Evolutionary conservation across 2,329 filamentous ascomycete genomes (phyloP), one percentile per base, ranked within the genome.

Genomic region (Cladosporium sp.): DNA sequence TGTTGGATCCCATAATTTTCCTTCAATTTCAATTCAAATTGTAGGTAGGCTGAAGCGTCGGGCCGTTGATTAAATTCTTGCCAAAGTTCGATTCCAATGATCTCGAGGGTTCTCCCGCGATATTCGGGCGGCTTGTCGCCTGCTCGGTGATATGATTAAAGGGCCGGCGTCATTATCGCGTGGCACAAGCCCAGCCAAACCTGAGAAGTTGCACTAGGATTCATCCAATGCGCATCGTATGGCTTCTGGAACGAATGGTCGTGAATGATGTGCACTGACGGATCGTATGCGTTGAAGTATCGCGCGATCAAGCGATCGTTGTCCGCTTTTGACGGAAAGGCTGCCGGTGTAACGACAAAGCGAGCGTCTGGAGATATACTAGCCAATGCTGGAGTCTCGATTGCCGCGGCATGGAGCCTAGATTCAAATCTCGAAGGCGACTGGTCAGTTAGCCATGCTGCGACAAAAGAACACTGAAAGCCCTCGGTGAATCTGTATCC

Each of bases 201-300:
- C 53, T n/a, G n/a, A n/a, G 89, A 80, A 4, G 86, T 85, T 59
- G 86, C 85, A 11, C 79, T 79, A 0, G 88, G 87, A 61, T 85
- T 82, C 62, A 84, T 73, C 86, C 87, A 92, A 64, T 84, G 80
- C 57, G 74, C 73, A 57, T 84, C 80, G 61, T 85, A 85, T 68
- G 83, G 71, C 62, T 85, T 81, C 63, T 92, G 84, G 63, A 96
- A 96, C 0, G 89, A 91, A 9, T 90, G 90, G 0, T 84, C 84
- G 54, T 77, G 73, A 52, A 78, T 73, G 53, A 77, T 76, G 53
- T 76, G 78, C 46, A 81, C 78, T 31, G 79, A 77, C 10, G 81
- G 82, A 60, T 85, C 82, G 59, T 82, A 83, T 28, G 87, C 92
- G 66, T 92, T 92, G 75, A 97, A 96, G 66, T 95, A 98, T 55